Evolutionary conservation across 805 yeast species (phyloP).

Genomic region (Candida oleophila): DNA sequence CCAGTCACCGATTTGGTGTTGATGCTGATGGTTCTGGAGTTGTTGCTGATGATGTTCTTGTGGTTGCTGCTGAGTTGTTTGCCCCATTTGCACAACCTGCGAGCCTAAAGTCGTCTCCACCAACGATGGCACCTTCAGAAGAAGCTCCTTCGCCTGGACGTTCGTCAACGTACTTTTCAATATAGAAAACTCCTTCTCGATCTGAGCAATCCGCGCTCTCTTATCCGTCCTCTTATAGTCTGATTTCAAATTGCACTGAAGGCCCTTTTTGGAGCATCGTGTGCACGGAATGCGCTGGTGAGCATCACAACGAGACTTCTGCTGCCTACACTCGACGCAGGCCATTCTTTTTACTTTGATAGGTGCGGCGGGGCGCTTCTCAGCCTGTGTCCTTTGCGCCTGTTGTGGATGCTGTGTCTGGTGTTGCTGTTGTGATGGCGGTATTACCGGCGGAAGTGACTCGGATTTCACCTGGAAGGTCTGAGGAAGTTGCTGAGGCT

Average conservation of each 20-base stretch:
- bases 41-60: background rate
- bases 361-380: conserved; percentile 6
- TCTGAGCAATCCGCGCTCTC: conserved; percentile 77
- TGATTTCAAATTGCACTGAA: conserved; percentile 69
- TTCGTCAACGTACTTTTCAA: conserved; percentile 52
- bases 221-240: conserved; percentile 89
- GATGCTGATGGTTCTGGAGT: too few species aligned
- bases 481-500: background rate
- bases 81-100: background rate
- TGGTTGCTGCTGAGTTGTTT: background rate
- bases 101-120: conserved; percentile 2
- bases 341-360: conserved; percentile 58
- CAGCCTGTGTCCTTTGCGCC: background rate
- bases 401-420: background rate
- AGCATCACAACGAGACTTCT: conserved; percentile 89
- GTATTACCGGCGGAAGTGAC: background rate
- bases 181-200: conserved; percentile 77
- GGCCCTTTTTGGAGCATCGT: conserved; percentile 69
- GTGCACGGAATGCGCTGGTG: conserved; percentile 77
- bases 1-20: too few species aligned
- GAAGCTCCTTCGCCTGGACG: conserved; percentile 31
- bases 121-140: conserved; percentile 25
- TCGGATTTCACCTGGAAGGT: background rate
- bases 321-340: conserved; percentile 95
- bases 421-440: background rate